These are phyloP conservation scores for Candida pini DNA, from an alignment of 805 yeast species.

Conservation along the genomic window DNA sequence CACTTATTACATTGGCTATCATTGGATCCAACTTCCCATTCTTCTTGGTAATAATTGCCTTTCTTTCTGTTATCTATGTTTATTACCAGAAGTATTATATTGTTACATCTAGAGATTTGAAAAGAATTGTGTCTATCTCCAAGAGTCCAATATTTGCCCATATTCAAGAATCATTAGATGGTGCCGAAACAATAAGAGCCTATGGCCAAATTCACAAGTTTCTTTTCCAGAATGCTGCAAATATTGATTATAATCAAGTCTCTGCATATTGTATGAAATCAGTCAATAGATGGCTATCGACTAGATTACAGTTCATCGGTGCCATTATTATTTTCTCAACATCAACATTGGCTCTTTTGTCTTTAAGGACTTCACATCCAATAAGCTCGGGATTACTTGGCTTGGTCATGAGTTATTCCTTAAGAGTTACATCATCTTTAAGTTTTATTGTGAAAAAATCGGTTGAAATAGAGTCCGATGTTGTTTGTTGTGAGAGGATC, in stretches of 20 bases:
- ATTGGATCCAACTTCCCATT: slow-evolving; percentile 51
- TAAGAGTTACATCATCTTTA: slow-evolving; percentile 49
- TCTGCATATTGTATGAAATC: slow-evolving; percentile 46
- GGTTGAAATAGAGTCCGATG: slow-evolving; percentile 58
- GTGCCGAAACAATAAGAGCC: slow-evolving; percentile 75
- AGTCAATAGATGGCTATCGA: slow-evolving; percentile 60
- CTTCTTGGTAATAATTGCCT: slow-evolving; percentile 41
- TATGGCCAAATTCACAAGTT: slow-evolving; percentile 65
- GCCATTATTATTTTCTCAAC: slow-evolving; percentile 48
- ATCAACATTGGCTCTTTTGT: slow-evolving; percentile 39
- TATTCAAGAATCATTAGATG: slow-evolving; percentile 74
- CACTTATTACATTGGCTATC: slow-evolving; percentile 44
- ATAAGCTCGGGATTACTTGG: slow-evolving; percentile 59
- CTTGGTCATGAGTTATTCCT: slow-evolving; percentile 57
- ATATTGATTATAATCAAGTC: slow-evolving; percentile 44
- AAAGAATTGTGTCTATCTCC: slow-evolving; percentile 63
- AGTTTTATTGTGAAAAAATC: slow-evolving; percentile 53
- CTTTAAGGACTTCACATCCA: slow-evolving; percentile 35
- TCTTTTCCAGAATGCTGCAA: slow-evolving; percentile 43
- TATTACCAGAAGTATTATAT: slow-evolving; percentile 70
- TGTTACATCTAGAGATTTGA: slow-evolving; percentile 69
- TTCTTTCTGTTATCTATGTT: slow-evolving; percentile 50
- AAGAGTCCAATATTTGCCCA: slow-evolving; percentile 77
- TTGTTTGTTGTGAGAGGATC: slow-evolving; percentile 87
- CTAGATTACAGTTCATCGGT: slow-evolving; percentile 58